phyloP scores from a whole-genome alignment of 495 filamentous ascomycete species.

The Hypoxylon trugodes region DNA sequence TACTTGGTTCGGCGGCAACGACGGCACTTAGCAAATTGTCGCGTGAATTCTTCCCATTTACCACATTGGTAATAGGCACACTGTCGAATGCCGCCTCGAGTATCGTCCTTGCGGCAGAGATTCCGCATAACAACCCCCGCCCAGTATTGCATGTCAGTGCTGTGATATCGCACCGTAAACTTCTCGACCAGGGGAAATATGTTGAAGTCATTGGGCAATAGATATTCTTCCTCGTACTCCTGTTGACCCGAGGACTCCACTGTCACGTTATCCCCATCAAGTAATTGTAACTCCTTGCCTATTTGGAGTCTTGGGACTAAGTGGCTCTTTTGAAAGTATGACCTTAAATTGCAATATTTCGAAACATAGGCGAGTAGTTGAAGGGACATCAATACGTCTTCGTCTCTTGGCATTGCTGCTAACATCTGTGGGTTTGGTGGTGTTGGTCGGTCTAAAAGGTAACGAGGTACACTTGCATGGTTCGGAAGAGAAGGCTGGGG shows the following conservation, averaged over 20 bases:
- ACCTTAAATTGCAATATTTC: slow-evolving; percentile 95
- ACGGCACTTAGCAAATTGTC: slow-evolving; percentile 97
- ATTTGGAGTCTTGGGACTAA: slow-evolving; percentile 93
- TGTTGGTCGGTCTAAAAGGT: slow-evolving; percentile 75
- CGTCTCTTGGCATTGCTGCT: slow-evolving; percentile 91
- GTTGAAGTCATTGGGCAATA: slow-evolving; percentile 92
- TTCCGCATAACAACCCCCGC: slow-evolving; percentile 99
- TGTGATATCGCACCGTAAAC: slow-evolving; percentile 94
- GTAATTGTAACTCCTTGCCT: slow-evolving; percentile 78
- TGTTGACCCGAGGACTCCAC: slow-evolving; percentile 52
- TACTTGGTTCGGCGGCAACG: slow-evolving; percentile 97
- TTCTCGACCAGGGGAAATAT: slow-evolving; percentile 98
- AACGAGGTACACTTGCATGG: slow-evolving; percentile 68
- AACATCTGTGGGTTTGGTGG: slow-evolving; percentile 72
- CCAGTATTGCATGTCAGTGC: slow-evolving; percentile 99
- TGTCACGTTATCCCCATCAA: slow-evolving; percentile 68
- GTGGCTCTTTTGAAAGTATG: slow-evolving; percentile 95
- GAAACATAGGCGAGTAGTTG: slow-evolving; percentile 97
- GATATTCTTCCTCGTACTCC: slow-evolving; percentile 88
- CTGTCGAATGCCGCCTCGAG: slow-evolving; percentile 89
- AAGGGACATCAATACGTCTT: slow-evolving; percentile 98
- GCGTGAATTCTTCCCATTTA: slow-evolving; percentile 94
- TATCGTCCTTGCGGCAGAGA: slow-evolving; percentile 96
- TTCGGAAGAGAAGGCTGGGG: slow-evolving; percentile 74
- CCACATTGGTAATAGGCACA: slow-evolving; percentile 98